Conservation (phyloP, 768 basidiomycete species). For the Lactarius pseudohatsudake region DNA sequence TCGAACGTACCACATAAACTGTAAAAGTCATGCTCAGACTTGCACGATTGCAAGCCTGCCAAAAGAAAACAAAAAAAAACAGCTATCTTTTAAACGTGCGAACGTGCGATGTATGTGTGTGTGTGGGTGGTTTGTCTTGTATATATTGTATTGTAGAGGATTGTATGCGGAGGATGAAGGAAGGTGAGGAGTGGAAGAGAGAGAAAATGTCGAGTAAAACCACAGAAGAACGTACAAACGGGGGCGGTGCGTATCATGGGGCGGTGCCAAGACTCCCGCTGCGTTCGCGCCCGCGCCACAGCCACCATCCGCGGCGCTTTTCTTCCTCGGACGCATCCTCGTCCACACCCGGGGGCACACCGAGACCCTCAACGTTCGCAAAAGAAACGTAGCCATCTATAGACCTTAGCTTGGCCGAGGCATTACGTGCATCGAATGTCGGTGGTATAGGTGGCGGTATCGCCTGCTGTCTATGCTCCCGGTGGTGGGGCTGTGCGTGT, state of each 20-base stretch:
- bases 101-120: not conserved
- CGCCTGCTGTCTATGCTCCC: conserved; percentile 19
- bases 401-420: conserved; percentile 54
- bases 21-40: not conserved
- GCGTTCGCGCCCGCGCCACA: conserved; percentile 19
- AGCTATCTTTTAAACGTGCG: conserved; percentile 14
- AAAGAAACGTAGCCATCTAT: conserved; percentile 71
- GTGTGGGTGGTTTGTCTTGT: conserved; percentile 3
- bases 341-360: conserved; percentile 52
- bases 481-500: conserved; percentile 4
- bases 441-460: conserved; percentile 35
- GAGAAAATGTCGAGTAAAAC: not conserved
- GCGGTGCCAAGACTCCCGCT: conserved; percentile 15
- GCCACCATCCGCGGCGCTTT: conserved; percentile 21
- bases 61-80: not conserved
- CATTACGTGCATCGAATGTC: conserved; percentile 61
- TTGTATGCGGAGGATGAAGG: not conserved
- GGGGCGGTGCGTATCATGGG: conserved; percentile 1
- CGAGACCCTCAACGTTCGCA: conserved; percentile 63
- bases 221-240: not conserved
- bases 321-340: conserved; percentile 32
- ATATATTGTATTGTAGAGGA: conserved; percentile 5
- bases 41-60: conserved; percentile 1
- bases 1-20: conserved; percentile 4
- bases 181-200: not conserved